Evolutionary conservation across 345 rosid genomes (phyloP), one percentile per base, ranked within the genome.

Genomic region (Alliaria petiolata): DNA sequence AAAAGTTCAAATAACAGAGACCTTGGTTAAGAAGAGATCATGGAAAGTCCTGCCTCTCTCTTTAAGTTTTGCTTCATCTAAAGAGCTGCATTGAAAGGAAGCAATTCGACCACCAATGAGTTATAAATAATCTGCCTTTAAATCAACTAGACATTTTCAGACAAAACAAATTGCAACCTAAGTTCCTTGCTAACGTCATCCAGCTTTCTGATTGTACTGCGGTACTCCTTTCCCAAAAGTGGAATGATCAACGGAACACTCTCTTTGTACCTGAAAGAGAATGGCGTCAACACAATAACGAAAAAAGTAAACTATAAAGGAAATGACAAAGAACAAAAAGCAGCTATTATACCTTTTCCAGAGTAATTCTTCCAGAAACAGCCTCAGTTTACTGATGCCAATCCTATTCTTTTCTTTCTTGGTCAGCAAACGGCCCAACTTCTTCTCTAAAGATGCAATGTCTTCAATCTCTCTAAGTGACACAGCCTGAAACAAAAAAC

Each of bases 1-100:
- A 26, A 42, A 28, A 36, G 44, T 8, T 45, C 7, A 55, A 62
- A 15, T 69, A 15, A 30, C 15, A 58, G 62, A 64, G 45, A 92
- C 98, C 95, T 92, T 92, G 60, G 93, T 88, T 71, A 90, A 81
- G 81, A 92, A 92, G 31, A 90, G 82, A 83, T 90, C 98, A 64
- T 88, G 97, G 77, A 90, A 93, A 59, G 82, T 80, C 83, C 92
- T 78, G 69, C 89, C 93, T 85, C 88, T 92, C 77, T 90, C 97
- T 83, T 87, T 93, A 83, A 93, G 81, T 80, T 90, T 92, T 59
- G 78, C 90, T 84, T 85, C 97, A 79, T 88, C 97, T 77, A 88
- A 78, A 51, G 89, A 82, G 88, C 98, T 90, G 87, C 86, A 80
- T 40, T 40, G 46, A 60, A 55, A 53, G 39, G 33, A 74, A 55